Evolutionary conservation across 495 filamentous ascomycete genomes (phyloP), one percentile per base, ranked within the genome.

Genomic region (Wilcoxina mikolae): DNA sequence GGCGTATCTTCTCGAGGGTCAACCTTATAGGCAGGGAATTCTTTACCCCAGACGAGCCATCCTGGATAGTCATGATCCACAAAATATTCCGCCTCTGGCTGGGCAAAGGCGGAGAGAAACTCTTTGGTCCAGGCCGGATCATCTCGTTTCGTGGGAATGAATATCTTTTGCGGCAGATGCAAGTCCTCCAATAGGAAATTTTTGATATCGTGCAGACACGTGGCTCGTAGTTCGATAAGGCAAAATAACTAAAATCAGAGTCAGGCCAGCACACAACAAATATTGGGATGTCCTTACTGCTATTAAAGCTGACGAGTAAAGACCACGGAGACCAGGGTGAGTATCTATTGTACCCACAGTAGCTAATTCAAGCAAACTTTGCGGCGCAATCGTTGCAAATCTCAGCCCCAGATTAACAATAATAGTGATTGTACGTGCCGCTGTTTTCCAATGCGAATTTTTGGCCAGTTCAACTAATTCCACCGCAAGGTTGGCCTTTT

Each of bases 21-120:
- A 5, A 83, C 81, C 53, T 78, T 77, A 62, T 78, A 85, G 1
- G 81, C 90, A 23, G 78, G 79, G 74, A 96, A 86, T 9, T 74
- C 77, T 65, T 93, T 83, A 11, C 78, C 79, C 91, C 91, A 99
- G 4, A 91, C 86, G n/a, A 99, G 76, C 91, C 91, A 99, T 23
- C 91, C 91, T 9, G 89, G 86, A 68, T 94, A 84, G 64, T 95
- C 90, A 51, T 78, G 77, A 63, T 99, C 91, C 53, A 95, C 78
- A 58, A 85, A 94, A 66, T 89, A 93, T 52, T 95, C 77, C 4
- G 85, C 78, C 1, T 65, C 64, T 24, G 82, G 80, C 28, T 83
- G 74, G 11, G 82, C 80, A 68, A 98, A 98, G 61, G 76, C 77
- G 0, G 77, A 70, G 2, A 99, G 71, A 60, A 84, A 93, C 20